Base-by-base conservation (phyloP, 2,329 filamentous ascomycete species). In the Scorias spongiosa region DNA sequence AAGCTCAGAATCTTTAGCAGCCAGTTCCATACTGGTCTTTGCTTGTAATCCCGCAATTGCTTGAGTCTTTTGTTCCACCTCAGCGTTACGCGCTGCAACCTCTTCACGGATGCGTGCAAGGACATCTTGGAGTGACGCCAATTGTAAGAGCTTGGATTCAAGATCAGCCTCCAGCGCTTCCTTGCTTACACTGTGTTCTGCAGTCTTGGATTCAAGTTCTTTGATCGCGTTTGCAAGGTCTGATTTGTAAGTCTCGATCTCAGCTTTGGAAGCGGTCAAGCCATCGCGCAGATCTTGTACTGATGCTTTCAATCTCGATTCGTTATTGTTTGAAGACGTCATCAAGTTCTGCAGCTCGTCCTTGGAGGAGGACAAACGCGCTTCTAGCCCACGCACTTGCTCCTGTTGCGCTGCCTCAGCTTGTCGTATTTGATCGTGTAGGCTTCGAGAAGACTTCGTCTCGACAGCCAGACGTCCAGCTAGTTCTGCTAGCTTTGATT, bases 401-500 rank as follows among this genome's bases (percentile, higher is more conserved):
- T 32, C 43, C 7, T 39, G 30, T 26, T 49, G 44, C n/a, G 43
- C 41, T 20, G 45, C 15, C 29, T 52, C 44, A 12, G 17, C 44
- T 42, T 45, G 42, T 34, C 44, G 43, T 30, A 46, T 29, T 29
- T 46, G 37, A n/a, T 50, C 45, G 4, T 42, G 45, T 20, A 48
- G 30, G 4, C 28, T 37, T 14, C 40, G 43, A 15, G 17, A 42
- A 10, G 42, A 44, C 26, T 51, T 51, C n/a, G 44, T 30, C 30
- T 51, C 48, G 2, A 26, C 40, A 7, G 47, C 51, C 11, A 56
- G 43, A 17, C 47, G 47, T 12, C 47, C 52, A 10, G 54, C 52
- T n/a, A 57, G 46, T 11, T 53, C 51, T n/a, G 53, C 54, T 10
- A 56, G 46, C 41, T 53, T 56, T 5, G 43, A 40, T 38, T 56